Base-by-base conservation (phyloP, 139 green algal species). In the Zygnema circumcarinatum region DNA sequence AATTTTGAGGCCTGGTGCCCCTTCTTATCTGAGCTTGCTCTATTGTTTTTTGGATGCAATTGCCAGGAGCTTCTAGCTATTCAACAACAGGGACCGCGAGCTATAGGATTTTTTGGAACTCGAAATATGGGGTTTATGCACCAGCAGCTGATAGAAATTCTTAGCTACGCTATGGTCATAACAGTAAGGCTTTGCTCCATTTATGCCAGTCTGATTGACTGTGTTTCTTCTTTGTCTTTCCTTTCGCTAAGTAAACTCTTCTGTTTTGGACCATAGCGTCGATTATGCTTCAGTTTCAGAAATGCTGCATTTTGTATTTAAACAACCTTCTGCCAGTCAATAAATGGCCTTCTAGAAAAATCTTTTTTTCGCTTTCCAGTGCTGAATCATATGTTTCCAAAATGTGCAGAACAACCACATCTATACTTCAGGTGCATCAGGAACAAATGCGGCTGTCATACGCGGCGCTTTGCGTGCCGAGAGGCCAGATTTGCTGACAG, bases 381-480 rank as follows among this genome's bases (percentile, higher is more conserved):
- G n/a, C n/a, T n/a, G n/a, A n/a, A n/a, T n/a, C n/a, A n/a, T n/a
- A n/a, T n/a, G n/a, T n/a, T n/a, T n/a, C n/a, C n/a, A n/a, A n/a
- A n/a, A n/a, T 7, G 21, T 81, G 11, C 84, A 88, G 84, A 95
- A 93, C 67, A 99, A 99, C 91, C 96, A 98, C 92, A 96, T 99
- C 36, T 98, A 95, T 93, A 99, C 97, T 0, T 98, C 95, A 1
- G 97, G 97, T 0, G 96, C 97, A 0, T 98, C 95, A 0, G 97
- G 97, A 11, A 99, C 97, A 29, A 99, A 99, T 89, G 97, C 97
- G 20, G 97, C 97, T 1, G 97, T 99, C 31, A 98, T 99, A 88
- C 94, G 96, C 53, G 97, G 97, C 0, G 96, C 97, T 11, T 90
- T 99, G 67, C 91, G 97, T 0, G 97, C 97, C 1, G 97, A 99